Evolutionary conservation across 768 basidiomycete species (phyloP).

Genomic region (Suillus subaureus): DNA sequence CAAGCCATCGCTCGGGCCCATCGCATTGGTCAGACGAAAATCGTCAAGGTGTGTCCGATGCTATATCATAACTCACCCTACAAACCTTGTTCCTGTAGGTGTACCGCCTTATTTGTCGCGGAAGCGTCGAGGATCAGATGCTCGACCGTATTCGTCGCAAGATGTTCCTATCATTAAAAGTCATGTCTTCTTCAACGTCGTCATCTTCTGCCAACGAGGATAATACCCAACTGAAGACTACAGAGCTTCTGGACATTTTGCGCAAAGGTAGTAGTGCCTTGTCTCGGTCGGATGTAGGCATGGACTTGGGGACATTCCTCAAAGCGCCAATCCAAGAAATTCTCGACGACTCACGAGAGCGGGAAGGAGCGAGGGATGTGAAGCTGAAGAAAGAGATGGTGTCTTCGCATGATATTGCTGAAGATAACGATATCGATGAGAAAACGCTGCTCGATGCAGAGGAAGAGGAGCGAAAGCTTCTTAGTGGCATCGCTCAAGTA

Average conservation of each 20-base stretch:
- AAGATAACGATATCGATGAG: conserved; percentile 15
- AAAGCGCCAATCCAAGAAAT: conserved; percentile 46
- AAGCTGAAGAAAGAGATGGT: conserved; percentile 46
- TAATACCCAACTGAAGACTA: conserved; percentile 35
- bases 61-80: background rate
- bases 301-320: conserved; percentile 46
- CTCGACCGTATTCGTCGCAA: conserved; percentile 71
- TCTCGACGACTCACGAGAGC: conserved; percentile 44
- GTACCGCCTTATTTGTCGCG: conserved; percentile 67
- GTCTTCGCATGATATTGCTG: conserved; percentile 18
- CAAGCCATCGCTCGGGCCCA: conserved; percentile 88
- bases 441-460: conserved; percentile 45
- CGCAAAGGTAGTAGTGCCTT: conserved; percentile 61
- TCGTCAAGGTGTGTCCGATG: conserved; percentile 51
- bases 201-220: conserved; percentile 25
- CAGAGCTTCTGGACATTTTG: conserved; percentile 57
- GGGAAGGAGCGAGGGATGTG: conserved; percentile 45
- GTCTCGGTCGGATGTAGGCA: conserved; percentile 38
- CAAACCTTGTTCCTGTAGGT: background rate
- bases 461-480: conserved; percentile 52
- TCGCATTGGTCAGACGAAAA: conserved; percentile 76
- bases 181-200: conserved; percentile 48
- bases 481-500: conserved; percentile 61
- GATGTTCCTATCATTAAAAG: conserved; percentile 64
- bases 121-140: conserved; percentile 78